These are phyloP conservation scores for Coniosporium apollinis DNA, from an alignment of 495 filamentous ascomycete genomes.

Conservation along the genomic window DNA sequence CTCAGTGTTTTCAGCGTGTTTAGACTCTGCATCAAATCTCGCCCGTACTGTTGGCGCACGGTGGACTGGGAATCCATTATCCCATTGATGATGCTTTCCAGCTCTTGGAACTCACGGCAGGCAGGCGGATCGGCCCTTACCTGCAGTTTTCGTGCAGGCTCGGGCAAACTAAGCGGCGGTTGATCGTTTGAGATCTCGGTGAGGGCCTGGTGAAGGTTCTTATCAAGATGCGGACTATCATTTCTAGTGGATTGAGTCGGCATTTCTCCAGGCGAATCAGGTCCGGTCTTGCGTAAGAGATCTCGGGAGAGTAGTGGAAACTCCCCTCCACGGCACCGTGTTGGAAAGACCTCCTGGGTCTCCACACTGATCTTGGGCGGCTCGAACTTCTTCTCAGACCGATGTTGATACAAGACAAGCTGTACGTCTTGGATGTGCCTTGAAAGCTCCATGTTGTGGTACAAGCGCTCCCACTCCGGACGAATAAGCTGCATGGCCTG, in stretches of 20 bases:
- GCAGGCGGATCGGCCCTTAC: not conserved
- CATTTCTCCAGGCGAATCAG: no score
- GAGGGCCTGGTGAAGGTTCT: no score
- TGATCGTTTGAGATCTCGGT: not conserved
- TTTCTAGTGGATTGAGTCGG: no score
- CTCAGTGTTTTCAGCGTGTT: slow-evolving; percentile 12
- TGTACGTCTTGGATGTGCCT: slow-evolving; percentile 28
- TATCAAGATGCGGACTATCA: no score
- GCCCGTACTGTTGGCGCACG: slow-evolving; percentile 23
- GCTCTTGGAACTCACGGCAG: slow-evolving; percentile 11
- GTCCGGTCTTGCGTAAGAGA: not conserved
- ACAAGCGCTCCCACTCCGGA: slow-evolving; percentile 33
- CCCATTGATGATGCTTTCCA: slow-evolving; percentile 19
- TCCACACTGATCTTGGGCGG: slow-evolving; percentile 4
- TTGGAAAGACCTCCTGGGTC: slow-evolving; percentile 7
- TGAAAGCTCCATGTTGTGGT: slow-evolving; percentile 29
- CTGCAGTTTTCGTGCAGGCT: no score
- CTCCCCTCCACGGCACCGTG: slow-evolving; percentile 8
- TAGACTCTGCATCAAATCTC: slow-evolving; percentile 26
- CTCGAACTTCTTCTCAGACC: slow-evolving; percentile 1
- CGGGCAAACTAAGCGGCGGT: no score
- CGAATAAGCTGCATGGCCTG: slow-evolving; percentile 23
- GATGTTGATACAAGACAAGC: slow-evolving; percentile 17
- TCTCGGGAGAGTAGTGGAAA: slow-evolving; percentile 7
- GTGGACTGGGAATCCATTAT: slow-evolving; percentile 17